Base-by-base conservation (phyloP, 208 protist genomes). In the Porcisia hertigi region DNA sequence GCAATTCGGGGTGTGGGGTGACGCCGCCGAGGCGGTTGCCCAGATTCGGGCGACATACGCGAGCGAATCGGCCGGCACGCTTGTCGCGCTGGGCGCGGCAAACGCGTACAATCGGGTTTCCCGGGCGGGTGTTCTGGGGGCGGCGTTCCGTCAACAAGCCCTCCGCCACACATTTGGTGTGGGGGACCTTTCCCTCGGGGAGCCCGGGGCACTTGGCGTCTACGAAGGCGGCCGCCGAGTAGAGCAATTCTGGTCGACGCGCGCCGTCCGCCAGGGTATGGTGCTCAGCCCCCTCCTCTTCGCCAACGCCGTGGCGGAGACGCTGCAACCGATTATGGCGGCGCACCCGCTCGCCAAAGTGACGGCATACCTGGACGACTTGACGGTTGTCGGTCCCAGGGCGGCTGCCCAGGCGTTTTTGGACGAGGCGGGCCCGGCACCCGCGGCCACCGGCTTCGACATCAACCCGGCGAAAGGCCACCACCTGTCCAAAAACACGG, bases 241-340 rank as follows among this genome's bases (percentile, higher is more conserved):
- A 5, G 54, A 63, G 20, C 53, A 49, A 1, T 54, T 82, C 49
- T 39, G 9, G 65, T 87, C 83, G n/a, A 81, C 30, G 8, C 12
- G 73, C 49, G 83, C 79, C 11, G 75, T 87, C 12, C 74, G 75
- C 6, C 78, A 84, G 53, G 83, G 83, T 0, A 87, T 87, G 83
- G 83, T 87, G 18, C 55, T 84, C 2, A 69, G 74, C 0, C 83
- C 83, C 20, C 54, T 87, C 0, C 83, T 87, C 6, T 84, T 87
- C 69, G 73, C 83, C 59, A 71, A 36, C 57, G 79, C 47, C 41
- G 65, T 76, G 57, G 55, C 65, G 12, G 25, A 49, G 9, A 52
- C 71, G 1, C n/a, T 86, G 20, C 65, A 49, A 18, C 72, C 65
- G n/a, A 30, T 79, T 0, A 47, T 71, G 34, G 62, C 25, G 34